phyloP scores from a whole-genome alignment of 2,329 filamentous ascomycete species.

The Nemania diffusa region DNA sequence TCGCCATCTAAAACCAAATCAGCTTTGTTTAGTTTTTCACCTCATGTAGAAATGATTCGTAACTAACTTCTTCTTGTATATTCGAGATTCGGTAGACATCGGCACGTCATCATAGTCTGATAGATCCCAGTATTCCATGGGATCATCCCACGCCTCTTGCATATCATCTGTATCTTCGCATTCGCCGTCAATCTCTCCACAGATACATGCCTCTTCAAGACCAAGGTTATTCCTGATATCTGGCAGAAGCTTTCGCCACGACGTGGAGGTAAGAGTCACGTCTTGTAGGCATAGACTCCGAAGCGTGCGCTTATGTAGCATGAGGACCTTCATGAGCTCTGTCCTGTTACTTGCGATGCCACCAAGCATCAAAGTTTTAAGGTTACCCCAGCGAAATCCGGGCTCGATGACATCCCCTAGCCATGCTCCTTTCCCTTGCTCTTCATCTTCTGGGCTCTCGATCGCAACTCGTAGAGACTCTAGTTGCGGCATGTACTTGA shows the following conservation, averaged over 20 bases:
- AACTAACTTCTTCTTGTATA: background rate
- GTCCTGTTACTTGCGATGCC: conserved; percentile 40
- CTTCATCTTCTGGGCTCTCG: conserved; percentile 19
- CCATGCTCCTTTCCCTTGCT: conserved; percentile 28
- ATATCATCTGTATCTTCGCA: conserved; percentile 32
- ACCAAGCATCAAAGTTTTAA: conserved; percentile 40
- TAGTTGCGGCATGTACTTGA: conserved; percentile 41
- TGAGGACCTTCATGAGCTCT: conserved; percentile 41
- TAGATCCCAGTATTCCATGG: conserved; percentile 40
- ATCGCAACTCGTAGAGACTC: conserved; percentile 41
- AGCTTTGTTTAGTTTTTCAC: background rate
- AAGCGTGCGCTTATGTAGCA: conserved; percentile 43
- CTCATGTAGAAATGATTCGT: background rate
- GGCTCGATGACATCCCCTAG: conserved; percentile 42
- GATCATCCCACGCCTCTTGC: conserved; percentile 3
- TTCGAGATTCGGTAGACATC: too few relatives aligned
- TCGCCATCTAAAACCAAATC: conserved; percentile 4
- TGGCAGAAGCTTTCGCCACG: conserved; percentile 43
- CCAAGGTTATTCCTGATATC: conserved; percentile 42
- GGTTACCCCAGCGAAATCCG: conserved; percentile 42
- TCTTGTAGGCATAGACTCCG: conserved; percentile 42
- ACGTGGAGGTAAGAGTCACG: conserved; percentile 40
- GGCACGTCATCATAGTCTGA: conserved; percentile 9
- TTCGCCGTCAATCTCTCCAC: conserved; percentile 40
- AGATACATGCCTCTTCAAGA: conserved; percentile 43